Evolutionary conservation across 306 rosid genomes (phyloP).

Genomic region (Dicorynia guianensis): DNA sequence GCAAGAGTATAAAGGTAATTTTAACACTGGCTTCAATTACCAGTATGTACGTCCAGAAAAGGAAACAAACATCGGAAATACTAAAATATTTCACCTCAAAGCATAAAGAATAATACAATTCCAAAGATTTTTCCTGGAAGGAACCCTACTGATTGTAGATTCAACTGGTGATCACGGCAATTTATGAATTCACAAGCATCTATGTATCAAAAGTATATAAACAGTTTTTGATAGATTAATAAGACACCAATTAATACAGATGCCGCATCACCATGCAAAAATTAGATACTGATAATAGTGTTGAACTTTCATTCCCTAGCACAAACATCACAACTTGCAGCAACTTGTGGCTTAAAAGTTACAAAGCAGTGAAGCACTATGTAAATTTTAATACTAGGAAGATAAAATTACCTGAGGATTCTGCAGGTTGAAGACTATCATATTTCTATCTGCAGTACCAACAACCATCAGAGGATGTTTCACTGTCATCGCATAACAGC

Average conservation of each 20-base stretch:
- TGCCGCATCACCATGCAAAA: conserved; percentile 16
- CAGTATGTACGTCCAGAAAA: not conserved
- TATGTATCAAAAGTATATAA: not conserved
- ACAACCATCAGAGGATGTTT: conserved; percentile 69
- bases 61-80: not conserved
- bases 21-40: not conserved
- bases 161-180: not conserved
- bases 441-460: conserved; percentile 67
- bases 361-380: conserved; percentile 1
- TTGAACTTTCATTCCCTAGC: not conserved
- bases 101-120: not conserved
- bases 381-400: conserved; percentile 26
- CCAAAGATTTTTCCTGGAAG: conserved; percentile 11
- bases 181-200: not conserved
- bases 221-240: too few species aligned
- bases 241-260: not conserved
- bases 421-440: conserved; percentile 64
- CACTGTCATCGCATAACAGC: conserved; percentile 59
- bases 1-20: not conserved
- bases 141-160: conserved; percentile 16
- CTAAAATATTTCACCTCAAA: too few species aligned
- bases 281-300: not conserved
- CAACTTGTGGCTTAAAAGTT: not conserved
- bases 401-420: conserved; percentile 57
- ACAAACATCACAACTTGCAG: conserved; percentile 9